A percentile compares a stretch with the other conserved stretches of the same genome.
Conservation (phyloP, 768 basidiomycete species). For the Pleurotus sapidus region DNA sequence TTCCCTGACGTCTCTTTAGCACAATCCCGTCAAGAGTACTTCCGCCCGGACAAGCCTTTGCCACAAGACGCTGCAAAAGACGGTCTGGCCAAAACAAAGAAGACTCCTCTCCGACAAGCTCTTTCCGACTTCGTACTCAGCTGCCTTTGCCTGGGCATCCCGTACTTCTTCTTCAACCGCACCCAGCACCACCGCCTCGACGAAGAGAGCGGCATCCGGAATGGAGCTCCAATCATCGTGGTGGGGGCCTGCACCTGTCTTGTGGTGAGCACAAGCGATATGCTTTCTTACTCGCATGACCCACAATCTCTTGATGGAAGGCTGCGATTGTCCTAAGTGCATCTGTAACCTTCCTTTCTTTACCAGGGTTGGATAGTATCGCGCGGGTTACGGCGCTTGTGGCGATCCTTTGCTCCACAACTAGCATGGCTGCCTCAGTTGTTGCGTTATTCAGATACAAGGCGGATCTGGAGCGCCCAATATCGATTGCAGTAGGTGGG, state of each 20-base stretch:
- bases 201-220: slow-evolving; percentile 54
- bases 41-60: slow-evolving; percentile 66
- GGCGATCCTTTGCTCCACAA: slow-evolving; percentile 64
- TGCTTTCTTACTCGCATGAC: slow-evolving; percentile 2
- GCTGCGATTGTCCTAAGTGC: slow-evolving; percentile 80
- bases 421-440: slow-evolving; percentile 67
- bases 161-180: slow-evolving; percentile 68
- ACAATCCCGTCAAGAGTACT: slow-evolving; percentile 69
- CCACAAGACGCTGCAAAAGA: slow-evolving; percentile 44
- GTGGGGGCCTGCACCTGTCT: slow-evolving; percentile 65
- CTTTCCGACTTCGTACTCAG: slow-evolving; percentile 58
- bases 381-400: slow-evolving; percentile 65
- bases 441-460: slow-evolving; percentile 71
- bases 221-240: slow-evolving; percentile 56
- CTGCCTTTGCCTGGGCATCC: slow-evolving; percentile 72
- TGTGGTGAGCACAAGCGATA: slow-evolving; percentile 40
- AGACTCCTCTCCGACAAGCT: slow-evolving; percentile 43
- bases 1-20: slow-evolving; percentile 28
- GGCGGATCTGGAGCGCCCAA: slow-evolving; percentile 54
- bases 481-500: slow-evolving; percentile 45
- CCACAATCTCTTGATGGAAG: slow-evolving; percentile 32
- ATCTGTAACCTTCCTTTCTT: slow-evolving; percentile 76
- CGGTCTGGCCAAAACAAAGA: slow-evolving; percentile 20
- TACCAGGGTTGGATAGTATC: slow-evolving; percentile 68
- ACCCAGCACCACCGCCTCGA: slow-evolving; percentile 47